Percentiles rank a stretch among this genome's conserved stretches.
phyloP scores from a whole-genome alignment of 1,139 yeast genomes.

The Kodamaea fungicola region DNA sequence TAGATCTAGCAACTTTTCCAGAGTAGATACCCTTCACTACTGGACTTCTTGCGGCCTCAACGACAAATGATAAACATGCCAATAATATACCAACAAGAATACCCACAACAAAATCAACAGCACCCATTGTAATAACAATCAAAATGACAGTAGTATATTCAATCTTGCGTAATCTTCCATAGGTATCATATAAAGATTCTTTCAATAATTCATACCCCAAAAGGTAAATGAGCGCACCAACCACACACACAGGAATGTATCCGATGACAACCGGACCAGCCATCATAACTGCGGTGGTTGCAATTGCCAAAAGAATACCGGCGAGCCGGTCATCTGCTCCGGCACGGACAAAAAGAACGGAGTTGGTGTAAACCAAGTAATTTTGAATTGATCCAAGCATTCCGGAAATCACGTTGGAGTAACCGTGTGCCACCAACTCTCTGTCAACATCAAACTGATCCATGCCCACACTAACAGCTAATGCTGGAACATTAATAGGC shows the following conservation, averaged over 20 bases:
- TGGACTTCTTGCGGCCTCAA: slow-evolving; percentile 83
- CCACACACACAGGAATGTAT: slow-evolving; percentile 90
- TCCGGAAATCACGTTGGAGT: slow-evolving; percentile 87
- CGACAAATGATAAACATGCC: slow-evolving; percentile 89
- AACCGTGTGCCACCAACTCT: slow-evolving; percentile 92
- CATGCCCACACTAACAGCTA: slow-evolving; percentile 86
- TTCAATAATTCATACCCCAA: slow-evolving; percentile 86
- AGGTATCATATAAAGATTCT: slow-evolving; percentile 84
- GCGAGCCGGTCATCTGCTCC: slow-evolving; percentile 91
- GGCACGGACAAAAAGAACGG: slow-evolving; percentile 84
- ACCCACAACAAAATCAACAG: slow-evolving; percentile 91
- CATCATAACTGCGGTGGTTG: slow-evolving; percentile 77
- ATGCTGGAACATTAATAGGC: slow-evolving; percentile 95
- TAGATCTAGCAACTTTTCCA: slow-evolving; percentile 86
- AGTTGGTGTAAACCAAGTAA: slow-evolving; percentile 90
- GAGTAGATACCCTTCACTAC: slow-evolving; percentile 81
- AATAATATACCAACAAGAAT: slow-evolving; percentile 84
- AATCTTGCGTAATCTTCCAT: slow-evolving; percentile 67
- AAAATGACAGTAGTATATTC: slow-evolving; percentile 82
- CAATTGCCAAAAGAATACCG: slow-evolving; percentile 79
- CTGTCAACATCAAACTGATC: slow-evolving; percentile 87
- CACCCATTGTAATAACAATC: slow-evolving; percentile 91
- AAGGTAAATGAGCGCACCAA: slow-evolving; percentile 84
- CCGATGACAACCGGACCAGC: slow-evolving; percentile 94
- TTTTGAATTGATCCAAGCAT: slow-evolving; percentile 84